These are phyloP conservation scores for Mrakia frigida DNA, from an alignment of 768 basidiomycete species.

Conservation along the genomic window DNA sequence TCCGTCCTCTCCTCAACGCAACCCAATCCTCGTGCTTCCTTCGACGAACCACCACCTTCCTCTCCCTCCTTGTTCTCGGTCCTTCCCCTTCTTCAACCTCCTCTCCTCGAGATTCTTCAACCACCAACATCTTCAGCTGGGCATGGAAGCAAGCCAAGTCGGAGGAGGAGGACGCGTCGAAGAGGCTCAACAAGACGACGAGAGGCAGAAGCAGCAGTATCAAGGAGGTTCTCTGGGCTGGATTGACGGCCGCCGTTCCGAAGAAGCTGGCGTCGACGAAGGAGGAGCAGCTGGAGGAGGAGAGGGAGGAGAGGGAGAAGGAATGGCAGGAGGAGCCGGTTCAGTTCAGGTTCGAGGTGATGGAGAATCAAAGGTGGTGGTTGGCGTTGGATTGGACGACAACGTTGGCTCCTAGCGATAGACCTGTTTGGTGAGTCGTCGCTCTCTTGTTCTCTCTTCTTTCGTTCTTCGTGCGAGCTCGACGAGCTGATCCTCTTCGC, in stretches of 20 bases:
- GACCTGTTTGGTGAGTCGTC: slow-evolving; percentile 78
- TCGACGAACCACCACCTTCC: slow-evolving; percentile 34
- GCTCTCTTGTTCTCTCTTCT: slow-evolving; percentile 42
- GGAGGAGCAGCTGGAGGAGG: background rate
- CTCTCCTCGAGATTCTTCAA: slow-evolving; percentile 22
- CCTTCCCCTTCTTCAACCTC: slow-evolving; percentile 34
- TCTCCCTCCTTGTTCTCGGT: slow-evolving; percentile 36
- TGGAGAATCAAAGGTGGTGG: slow-evolving; percentile 54
- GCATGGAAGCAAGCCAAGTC: slow-evolving; percentile 30
- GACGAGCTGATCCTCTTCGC: background rate
- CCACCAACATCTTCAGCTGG: slow-evolving; percentile 22
- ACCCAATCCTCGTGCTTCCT: slow-evolving; percentile 35
- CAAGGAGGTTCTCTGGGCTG: background rate
- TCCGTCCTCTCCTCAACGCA: slow-evolving; percentile 35
- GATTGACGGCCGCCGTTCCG: background rate
- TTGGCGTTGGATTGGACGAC: slow-evolving; percentile 95
- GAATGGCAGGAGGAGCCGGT: slow-evolving; percentile 55
- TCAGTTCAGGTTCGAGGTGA: slow-evolving; percentile 49
- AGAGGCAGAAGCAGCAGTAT: slow-evolving; percentile 21
- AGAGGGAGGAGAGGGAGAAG: slow-evolving; percentile 50
- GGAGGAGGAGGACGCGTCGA: slow-evolving; percentile 2
- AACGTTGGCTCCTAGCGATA: slow-evolving; percentile 79
- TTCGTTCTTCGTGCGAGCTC: slow-evolving; percentile 34
- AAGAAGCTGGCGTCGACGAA: background rate
- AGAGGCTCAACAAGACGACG: background rate